phyloP scores from a whole-genome alignment of 805 yeast genomes.

The Candida incommunis region DNA sequence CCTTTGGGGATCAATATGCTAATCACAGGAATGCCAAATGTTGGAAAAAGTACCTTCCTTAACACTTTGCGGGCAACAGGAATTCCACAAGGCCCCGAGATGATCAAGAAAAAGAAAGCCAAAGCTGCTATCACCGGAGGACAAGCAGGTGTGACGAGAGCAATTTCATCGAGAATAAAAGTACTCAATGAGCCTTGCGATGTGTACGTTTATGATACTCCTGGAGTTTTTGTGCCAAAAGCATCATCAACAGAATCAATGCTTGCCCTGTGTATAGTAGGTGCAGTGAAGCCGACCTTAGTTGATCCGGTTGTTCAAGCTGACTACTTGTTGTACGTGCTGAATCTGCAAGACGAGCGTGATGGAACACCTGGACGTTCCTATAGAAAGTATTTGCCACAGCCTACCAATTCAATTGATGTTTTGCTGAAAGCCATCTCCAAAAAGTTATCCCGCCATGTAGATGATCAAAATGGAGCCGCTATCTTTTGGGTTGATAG shows the following conservation, averaged over 20 bases:
- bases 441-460: conserved; percentile 19
- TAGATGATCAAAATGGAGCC: conserved; percentile 35
- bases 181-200: conserved; percentile 42
- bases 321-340: conserved; percentile 61
- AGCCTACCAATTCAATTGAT: conserved; percentile 62
- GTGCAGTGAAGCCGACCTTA: conserved; percentile 54
- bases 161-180: conserved; percentile 61
- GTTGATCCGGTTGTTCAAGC: conserved; percentile 79
- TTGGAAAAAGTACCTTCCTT: conserved; percentile 85
- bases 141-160: conserved; percentile 80
- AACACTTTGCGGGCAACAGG: conserved; percentile 51
- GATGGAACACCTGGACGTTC: conserved; percentile 12
- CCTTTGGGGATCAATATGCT: conserved; percentile 70
- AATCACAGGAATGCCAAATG: conserved; percentile 92
- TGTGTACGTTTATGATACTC: conserved; percentile 71
- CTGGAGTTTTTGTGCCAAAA: conserved; percentile 80
- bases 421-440: conserved; percentile 39
- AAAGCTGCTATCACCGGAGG: conserved; percentile 80
- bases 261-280: conserved; percentile 59
- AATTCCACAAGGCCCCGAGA: conserved; percentile 6
- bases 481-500: conserved; percentile 50
- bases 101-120: conserved; percentile 7
- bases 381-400: conserved; percentile 32
- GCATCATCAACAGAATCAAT: conserved; percentile 51
- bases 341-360: conserved; percentile 32